These are phyloP conservation scores for Lojkania enalia DNA, from an alignment of 2,329 filamentous ascomycete species.

Conservation along the genomic window DNA sequence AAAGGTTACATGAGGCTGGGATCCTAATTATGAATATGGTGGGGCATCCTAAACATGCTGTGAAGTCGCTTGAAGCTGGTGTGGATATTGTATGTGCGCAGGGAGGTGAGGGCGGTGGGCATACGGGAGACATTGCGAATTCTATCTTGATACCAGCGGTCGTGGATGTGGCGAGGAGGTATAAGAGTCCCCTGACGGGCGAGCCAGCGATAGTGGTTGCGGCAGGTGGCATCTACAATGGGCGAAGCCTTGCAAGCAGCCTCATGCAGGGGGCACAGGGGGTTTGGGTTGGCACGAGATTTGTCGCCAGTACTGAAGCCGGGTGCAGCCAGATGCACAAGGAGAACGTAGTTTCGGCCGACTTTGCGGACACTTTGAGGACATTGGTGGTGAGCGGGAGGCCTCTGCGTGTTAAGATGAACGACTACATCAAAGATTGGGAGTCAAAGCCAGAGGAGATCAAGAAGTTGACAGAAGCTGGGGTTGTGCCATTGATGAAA, in stretches of 20 bases:
- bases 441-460: slow-evolving; percentile 76
- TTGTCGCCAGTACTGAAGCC: slow-evolving; percentile 82
- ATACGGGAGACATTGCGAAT: slow-evolving; percentile 85
- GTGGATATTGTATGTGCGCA: slow-evolving; percentile 92
- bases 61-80: slow-evolving; percentile 82
- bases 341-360: slow-evolving; percentile 76
- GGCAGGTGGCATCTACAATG: slow-evolving; percentile 84
- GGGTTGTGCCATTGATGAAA: slow-evolving; percentile 78
- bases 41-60: slow-evolving; percentile 85
- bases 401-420: slow-evolving; percentile 77
- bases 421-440: slow-evolving; percentile 83
- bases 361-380: slow-evolving; percentile 76
- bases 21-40: slow-evolving; percentile 98
- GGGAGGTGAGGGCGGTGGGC: slow-evolving; percentile 89
- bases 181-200: slow-evolving; percentile 72
- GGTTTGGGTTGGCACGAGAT: slow-evolving; percentile 93
- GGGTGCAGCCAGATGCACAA: slow-evolving; percentile 83
- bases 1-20: slow-evolving; percentile 74
- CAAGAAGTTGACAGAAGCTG: slow-evolving; percentile 71
- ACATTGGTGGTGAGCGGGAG: slow-evolving; percentile 83
- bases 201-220: slow-evolving; percentile 78
- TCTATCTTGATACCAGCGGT: slow-evolving; percentile 86
- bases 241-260: slow-evolving; percentile 75
- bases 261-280: slow-evolving; percentile 87
- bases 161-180: slow-evolving; percentile 77